phyloP scores from a whole-genome alignment of 1,284 basidiomycete genomes.

The Ustilago crameri region DNA sequence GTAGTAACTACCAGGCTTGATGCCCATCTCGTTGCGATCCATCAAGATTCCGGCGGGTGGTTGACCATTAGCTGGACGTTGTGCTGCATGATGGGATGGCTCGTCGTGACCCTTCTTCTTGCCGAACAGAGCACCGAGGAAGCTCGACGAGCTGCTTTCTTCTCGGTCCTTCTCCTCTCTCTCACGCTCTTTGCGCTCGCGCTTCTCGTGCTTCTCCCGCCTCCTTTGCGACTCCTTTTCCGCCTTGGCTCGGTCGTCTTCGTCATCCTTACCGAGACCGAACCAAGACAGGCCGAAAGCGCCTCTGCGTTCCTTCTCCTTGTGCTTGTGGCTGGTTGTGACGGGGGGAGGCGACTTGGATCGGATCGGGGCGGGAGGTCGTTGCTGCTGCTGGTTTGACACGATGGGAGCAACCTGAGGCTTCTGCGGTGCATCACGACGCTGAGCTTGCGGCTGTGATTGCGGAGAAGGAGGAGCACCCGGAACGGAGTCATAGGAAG shows the following conservation, averaged over 20 bases:
- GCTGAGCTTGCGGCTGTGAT: conserved; percentile 10
- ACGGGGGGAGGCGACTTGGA: conserved; percentile 9
- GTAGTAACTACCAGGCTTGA: conserved; percentile 60
- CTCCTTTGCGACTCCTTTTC: conserved; percentile 50
- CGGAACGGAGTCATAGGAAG: conserved; percentile 2
- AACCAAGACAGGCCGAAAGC: conserved; percentile 65
- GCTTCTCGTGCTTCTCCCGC: conserved; percentile 51
- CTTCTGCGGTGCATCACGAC: conserved; percentile 11
- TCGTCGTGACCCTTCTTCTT: conserved; percentile 61
- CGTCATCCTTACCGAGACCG: conserved; percentile 63
- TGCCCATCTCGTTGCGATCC: conserved; percentile 40
- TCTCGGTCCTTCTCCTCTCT: conserved; percentile 53
- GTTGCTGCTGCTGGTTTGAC: conserved; percentile 4
- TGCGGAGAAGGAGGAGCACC: conserved; percentile 5
- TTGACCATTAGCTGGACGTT: conserved; percentile 40
- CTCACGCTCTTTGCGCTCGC: conserved; percentile 52
- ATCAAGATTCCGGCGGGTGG: conserved; percentile 57
- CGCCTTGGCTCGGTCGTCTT: conserved; percentile 47
- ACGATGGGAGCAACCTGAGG: conserved; percentile 26
- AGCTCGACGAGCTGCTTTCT: conserved; percentile 54
- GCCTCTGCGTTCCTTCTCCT: conserved; percentile 61
- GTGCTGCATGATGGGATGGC: conserved; percentile 1
- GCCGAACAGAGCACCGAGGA: conserved; percentile 61
- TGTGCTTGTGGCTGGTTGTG: conserved; percentile 24
- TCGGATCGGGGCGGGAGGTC: conserved; percentile 5